A percentile compares a stretch with the other conserved stretches of the same genome.
These are phyloP conservation scores for Camptophora hylomeconis DNA, from an alignment of 2,329 filamentous ascomycete genomes.

Conservation along the genomic window DNA sequence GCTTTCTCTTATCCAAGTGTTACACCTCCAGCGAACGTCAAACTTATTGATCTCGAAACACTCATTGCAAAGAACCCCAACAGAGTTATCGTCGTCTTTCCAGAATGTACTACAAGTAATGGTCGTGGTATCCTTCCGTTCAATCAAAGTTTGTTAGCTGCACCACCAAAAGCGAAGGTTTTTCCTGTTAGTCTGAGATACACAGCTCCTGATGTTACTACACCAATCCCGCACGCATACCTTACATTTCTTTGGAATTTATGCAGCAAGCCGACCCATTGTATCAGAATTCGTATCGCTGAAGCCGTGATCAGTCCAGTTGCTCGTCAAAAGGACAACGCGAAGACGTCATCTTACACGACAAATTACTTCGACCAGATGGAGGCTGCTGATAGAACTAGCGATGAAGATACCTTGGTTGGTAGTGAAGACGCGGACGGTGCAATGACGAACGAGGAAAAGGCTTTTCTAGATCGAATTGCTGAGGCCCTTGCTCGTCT, in stretches of 20 bases:
- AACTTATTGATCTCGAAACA: constrained; percentile 47
- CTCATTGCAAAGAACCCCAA: constrained; percentile 57
- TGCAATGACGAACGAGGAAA: constrained; percentile 42
- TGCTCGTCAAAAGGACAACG: constrained; percentile 4
- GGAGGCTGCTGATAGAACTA: constrained; percentile 22
- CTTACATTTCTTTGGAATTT: constrained; percentile 71
- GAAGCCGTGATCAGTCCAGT: constrained; percentile 43
- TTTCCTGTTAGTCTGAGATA: constrained; percentile 88
- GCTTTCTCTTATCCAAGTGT: constrained; percentile 52
- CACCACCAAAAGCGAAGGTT: constrained; percentile 56
- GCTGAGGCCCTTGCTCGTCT: constrained; percentile 78
- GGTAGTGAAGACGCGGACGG: constrained; percentile 19
- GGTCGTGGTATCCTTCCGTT: constrained; percentile 79
- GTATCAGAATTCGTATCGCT: constrained; percentile 80
- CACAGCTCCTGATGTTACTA: constrained; percentile 77
- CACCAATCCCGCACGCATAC: constrained; percentile 67
- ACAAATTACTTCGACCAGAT: constrained; percentile 36
- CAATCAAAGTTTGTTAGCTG: constrained; percentile 60
- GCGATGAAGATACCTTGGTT: constrained; percentile 16
- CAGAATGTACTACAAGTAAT: constrained; percentile 89
- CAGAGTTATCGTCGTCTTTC: constrained; percentile 74
- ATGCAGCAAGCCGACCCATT: constrained; percentile 72
- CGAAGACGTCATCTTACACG: constrained; percentile 23
- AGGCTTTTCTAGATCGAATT: constrained; percentile 60
- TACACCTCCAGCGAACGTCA: constrained; percentile 30